Conservation (phyloP, 2,329 filamentous ascomycete genomes). For the Penicillium concentricum region DNA sequence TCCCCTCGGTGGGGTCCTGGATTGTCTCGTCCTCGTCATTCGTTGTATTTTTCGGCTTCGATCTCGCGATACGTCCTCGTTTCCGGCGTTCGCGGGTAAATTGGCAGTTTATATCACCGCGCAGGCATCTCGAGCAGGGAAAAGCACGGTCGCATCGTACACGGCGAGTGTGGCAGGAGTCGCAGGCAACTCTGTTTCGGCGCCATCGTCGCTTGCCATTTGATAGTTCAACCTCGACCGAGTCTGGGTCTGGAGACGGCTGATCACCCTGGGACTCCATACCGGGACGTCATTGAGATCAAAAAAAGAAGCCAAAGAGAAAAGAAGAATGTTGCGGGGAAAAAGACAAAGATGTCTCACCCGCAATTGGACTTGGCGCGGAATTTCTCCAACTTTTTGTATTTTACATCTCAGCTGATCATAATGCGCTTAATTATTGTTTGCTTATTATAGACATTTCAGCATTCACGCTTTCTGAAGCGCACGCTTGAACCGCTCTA, state of each 20-base stretch:
- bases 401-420: background rate
- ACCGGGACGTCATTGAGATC: conserved; percentile 27
- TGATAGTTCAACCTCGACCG: conserved; percentile 17
- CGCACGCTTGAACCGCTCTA: conserved; percentile 68
- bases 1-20: conserved; percentile 1
- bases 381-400: conserved; percentile 1
- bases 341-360: conserved; percentile 8
- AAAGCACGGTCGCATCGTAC: conserved; percentile 92
- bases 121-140: conserved; percentile 87
- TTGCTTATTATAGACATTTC: background rate
- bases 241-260: conserved; percentile 18
- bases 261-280: conserved; percentile 36
- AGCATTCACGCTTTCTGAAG: conserved; percentile 8
- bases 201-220: conserved; percentile 38
- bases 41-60: conserved; percentile 53
- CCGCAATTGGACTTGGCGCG: background rate
- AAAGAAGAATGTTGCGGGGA: conserved; percentile 6
- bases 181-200: conserved; percentile 63
- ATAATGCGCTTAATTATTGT: background rate
- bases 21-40: conserved; percentile 1
- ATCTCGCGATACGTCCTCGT: conserved; percentile 74
- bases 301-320: background rate
- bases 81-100: conserved; percentile 92
- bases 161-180: conserved; percentile 90
- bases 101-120: conserved; percentile 68